phyloP scores from a whole-genome alignment of 139 green algal genomes.

The Axilococcus clingmanii region DNA sequence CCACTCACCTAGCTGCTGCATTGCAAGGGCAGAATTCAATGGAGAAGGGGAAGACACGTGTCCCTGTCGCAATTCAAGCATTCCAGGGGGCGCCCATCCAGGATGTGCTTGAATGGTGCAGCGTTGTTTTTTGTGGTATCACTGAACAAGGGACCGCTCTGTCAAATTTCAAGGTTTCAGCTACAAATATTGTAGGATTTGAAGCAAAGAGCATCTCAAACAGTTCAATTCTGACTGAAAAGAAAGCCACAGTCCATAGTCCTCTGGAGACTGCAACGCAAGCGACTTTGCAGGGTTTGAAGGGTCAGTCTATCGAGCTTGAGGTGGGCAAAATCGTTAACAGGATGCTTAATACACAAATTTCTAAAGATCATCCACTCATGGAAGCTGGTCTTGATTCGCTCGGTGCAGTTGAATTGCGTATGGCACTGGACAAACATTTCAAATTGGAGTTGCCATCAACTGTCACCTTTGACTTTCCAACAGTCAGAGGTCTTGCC shows the following conservation, averaged over 20 bases:
- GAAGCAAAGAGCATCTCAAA: too few species aligned
- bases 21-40: not conserved
- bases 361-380: slow-evolving; percentile 8
- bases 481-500: slow-evolving; percentile 28
- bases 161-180: too few species aligned
- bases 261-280: not conserved
- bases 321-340: slow-evolving; percentile 7
- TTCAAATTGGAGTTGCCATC: slow-evolving; percentile 19
- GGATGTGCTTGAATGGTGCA: too few species aligned
- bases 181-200: too few species aligned
- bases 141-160: too few species aligned
- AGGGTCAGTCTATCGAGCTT: not conserved
- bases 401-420: slow-evolving; percentile 15
- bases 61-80: not conserved
- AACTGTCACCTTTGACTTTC: slow-evolving; percentile 43
- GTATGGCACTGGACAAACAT: slow-evolving; percentile 4
- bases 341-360: not conserved
- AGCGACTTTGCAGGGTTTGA: not conserved
- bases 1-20: not conserved
- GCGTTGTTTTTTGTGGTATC: too few species aligned
- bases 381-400: slow-evolving; percentile 29
- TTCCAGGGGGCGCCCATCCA: too few species aligned
- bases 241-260: too few species aligned
- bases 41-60: not conserved
- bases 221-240: not conserved